phyloP scores from a whole-genome alignment of 1,139 yeast genomes.

The Yamadazyma spencermartinsiae region DNA sequence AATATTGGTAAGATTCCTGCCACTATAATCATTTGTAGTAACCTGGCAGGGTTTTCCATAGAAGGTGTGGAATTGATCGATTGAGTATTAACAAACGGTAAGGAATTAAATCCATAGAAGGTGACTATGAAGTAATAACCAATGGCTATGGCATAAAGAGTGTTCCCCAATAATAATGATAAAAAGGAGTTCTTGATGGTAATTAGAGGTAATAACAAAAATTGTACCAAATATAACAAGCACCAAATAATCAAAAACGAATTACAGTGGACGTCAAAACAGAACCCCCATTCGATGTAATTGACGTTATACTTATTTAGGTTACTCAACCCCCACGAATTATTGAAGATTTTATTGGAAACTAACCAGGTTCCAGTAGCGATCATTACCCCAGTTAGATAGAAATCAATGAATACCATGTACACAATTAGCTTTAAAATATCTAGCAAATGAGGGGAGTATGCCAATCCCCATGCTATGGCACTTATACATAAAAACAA shows the following conservation, averaged over 20 bases:
- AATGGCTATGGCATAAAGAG: constrained; percentile 70
- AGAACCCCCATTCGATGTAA: constrained; percentile 87
- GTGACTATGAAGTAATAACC: constrained; percentile 78
- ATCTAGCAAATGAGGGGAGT: constrained; percentile 61
- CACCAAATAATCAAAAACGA: constrained; percentile 83
- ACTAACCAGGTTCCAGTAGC: constrained; percentile 75
- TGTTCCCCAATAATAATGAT: constrained; percentile 71
- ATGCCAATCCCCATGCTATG: constrained; percentile 87
- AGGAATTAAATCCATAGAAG: constrained; percentile 82
- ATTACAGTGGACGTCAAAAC: constrained; percentile 92
- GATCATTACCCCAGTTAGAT: constrained; percentile 65
- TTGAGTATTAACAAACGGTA: constrained; percentile 74
- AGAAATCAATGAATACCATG: constrained; percentile 85
- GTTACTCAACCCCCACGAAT: constrained; percentile 33
- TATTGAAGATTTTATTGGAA: constrained; percentile 61
- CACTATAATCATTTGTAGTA: constrained; percentile 39
- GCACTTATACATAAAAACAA: constrained; percentile 70
- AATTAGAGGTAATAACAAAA: constrained; percentile 70
- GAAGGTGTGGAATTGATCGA: constrained; percentile 21
- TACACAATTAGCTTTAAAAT: constrained; percentile 66
- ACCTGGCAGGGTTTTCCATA: constrained; percentile 47
- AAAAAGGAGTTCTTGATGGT: constrained; percentile 59
- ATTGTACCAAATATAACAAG: constrained; percentile 72
- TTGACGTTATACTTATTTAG: constrained; percentile 37
- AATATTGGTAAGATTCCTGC: constrained; percentile 54